A percentile compares a stretch with the other conserved stretches of the same genome.
Evolutionary conservation across 495 filamentous ascomycete species (phyloP).

Genomic region (Rostrohypoxylon terebratum): DNA sequence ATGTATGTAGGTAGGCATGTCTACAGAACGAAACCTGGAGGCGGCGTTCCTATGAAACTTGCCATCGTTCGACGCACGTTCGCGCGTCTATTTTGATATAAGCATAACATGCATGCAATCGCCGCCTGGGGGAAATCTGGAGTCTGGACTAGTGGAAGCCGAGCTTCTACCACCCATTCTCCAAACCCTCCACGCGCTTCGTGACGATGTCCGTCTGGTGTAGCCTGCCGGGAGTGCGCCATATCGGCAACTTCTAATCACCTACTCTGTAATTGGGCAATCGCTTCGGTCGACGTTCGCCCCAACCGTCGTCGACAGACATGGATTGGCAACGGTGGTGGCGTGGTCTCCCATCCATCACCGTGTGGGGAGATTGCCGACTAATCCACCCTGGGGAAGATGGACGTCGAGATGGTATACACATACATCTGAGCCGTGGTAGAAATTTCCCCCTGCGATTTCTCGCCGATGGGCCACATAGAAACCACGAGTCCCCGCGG

Average conservation of each 20-base stretch:
- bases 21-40: background rate
- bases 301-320: constrained; percentile 19
- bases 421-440: constrained; percentile 1
- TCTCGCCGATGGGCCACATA: constrained; percentile 15
- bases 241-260: background rate
- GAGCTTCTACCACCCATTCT: background rate
- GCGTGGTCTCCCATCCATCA: constrained; percentile 21
- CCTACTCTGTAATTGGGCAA: constrained; percentile 15
- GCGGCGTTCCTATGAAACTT: background rate
- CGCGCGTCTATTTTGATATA: constrained; percentile 11
- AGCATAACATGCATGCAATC: background rate
- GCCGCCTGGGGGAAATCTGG: background rate
- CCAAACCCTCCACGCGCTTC: constrained; percentile 10
- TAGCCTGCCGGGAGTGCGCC: constrained; percentile 4
- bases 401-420: background rate
- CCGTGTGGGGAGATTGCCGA: constrained; percentile 22
- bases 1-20: background rate
- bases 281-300: background rate
- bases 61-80: constrained; percentile 19
- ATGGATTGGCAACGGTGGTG: constrained; percentile 33
- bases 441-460: constrained; percentile 8
- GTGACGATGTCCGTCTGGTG: constrained; percentile 15
- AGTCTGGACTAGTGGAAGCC: background rate
- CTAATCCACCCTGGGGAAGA: constrained; percentile 20
- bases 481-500: background rate